A percentile compares a stretch with the other conserved stretches of the same genome.
These are phyloP conservation scores for Capsella bursapastoris DNA, from an alignment of 345 rosid genomes.

Conservation along the genomic window DNA sequence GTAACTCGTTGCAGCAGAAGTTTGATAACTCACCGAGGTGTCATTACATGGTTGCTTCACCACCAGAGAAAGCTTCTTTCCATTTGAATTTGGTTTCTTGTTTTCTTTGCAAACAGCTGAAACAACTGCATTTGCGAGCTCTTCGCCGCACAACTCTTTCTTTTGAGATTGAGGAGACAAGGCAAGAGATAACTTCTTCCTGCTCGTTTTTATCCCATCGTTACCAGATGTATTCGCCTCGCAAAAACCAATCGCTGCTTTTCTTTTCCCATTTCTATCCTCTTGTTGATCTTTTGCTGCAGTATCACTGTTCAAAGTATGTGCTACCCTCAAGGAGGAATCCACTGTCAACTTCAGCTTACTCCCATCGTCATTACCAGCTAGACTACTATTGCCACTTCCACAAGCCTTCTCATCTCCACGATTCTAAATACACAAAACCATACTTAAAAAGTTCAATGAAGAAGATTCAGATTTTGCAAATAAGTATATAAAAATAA, in stretches of 20 bases:
- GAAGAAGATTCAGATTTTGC: background rate
- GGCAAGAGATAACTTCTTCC: conserved; percentile 50
- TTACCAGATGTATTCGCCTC: conserved; percentile 22
- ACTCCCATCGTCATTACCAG: conserved; percentile 40
- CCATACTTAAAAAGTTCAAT: background rate
- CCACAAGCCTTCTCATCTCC: conserved; percentile 35
- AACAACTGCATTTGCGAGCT: conserved; percentile 37
- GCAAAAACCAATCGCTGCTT: conserved; percentile 16
- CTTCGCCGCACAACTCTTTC: conserved; percentile 33
- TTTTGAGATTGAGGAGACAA: conserved; percentile 43
- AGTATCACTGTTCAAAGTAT: conserved; percentile 26
- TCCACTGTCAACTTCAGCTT: conserved; percentile 47
- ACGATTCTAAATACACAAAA: conserved; percentile 47
- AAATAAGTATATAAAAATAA: background rate
- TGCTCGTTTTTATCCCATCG: conserved; percentile 25
- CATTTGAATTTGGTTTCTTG: conserved; percentile 36
- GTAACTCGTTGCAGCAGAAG: conserved; percentile 32
- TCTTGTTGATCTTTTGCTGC: conserved; percentile 34
- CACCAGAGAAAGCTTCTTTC: conserved; percentile 59
- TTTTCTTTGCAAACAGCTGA: conserved; percentile 6
- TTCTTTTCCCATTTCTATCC: conserved; percentile 40
- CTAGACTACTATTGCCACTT: conserved; percentile 36
- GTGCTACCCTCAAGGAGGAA: conserved; percentile 39
- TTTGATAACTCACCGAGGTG: conserved; percentile 22
- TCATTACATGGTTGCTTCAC: conserved; percentile 46